Conservation (phyloP, 306 rosid genomes). For the Echinosophora koreensis region DNA sequence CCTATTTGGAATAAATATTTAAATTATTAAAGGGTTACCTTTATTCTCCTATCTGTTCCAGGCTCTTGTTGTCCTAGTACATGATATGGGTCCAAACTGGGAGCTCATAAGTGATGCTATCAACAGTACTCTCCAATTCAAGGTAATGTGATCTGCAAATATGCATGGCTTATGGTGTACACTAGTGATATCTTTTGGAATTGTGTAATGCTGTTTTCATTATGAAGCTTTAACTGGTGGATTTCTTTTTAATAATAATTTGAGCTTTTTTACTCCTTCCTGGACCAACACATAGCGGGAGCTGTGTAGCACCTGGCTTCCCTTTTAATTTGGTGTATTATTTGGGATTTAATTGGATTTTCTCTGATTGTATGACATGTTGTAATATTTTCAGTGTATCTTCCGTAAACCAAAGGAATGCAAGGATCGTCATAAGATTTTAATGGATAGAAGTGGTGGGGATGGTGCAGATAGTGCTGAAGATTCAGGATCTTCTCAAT, state of each 20-base stretch:
- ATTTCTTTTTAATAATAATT: background rate
- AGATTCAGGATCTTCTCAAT: constrained; percentile 90
- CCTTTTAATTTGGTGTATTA: background rate
- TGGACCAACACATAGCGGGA: background rate
- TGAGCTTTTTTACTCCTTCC: background rate
- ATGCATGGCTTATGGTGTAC: background rate
- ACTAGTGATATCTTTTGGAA: background rate
- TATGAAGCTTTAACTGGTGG: constrained; percentile 10
- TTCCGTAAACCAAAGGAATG: constrained; percentile 88
- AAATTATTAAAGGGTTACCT: constrained; percentile 20
- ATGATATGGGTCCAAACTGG: constrained; percentile 94
- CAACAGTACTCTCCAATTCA: constrained; percentile 74
- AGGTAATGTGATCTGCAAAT: constrained; percentile 58
- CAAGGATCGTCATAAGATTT: constrained; percentile 84
- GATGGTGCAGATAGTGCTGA: constrained; percentile 95
- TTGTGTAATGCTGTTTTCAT: background rate
- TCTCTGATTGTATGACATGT: constrained; percentile 18
- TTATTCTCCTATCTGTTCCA: constrained; percentile 45
- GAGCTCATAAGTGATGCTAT: constrained; percentile 90
- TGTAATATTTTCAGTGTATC: constrained; percentile 61
- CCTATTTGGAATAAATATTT: constrained; percentile 19
- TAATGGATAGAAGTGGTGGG: constrained; percentile 78
- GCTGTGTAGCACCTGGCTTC: background rate
- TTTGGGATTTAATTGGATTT: background rate
- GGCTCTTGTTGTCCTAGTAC: constrained; percentile 92